Percentiles rank a stretch among this genome's conserved stretches.
Conservation (phyloP, 2,329 filamentous ascomycete species). For the Ophiosphaerella herpotricha region DNA sequence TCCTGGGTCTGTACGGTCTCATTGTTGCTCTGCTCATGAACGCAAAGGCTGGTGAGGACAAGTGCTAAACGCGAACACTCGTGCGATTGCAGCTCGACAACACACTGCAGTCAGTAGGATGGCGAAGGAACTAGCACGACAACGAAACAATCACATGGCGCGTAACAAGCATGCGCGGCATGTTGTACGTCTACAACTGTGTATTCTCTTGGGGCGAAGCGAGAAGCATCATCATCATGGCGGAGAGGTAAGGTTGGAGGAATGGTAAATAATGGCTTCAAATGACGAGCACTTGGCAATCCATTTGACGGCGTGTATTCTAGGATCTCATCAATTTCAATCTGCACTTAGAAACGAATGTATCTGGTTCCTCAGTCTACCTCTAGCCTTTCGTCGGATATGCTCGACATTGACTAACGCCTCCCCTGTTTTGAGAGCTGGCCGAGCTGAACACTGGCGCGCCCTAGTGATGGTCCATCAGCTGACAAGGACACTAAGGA, state of each 20-base stretch:
- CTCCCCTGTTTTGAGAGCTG: too few species aligned
- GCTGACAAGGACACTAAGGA: too few species aligned
- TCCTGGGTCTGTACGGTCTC: slow-evolving; percentile 97
- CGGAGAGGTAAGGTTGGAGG: slow-evolving; percentile 6
- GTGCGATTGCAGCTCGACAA: slow-evolving; percentile 39
- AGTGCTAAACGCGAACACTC: slow-evolving; percentile 18
- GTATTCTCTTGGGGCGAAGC: slow-evolving; percentile 33
- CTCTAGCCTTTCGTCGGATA: background rate
- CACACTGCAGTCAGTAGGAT: slow-evolving; percentile 28
- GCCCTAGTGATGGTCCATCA: too few species aligned
- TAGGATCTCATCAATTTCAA: slow-evolving; percentile 37
- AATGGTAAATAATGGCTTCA: slow-evolving; percentile 41
- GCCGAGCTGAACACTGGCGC: too few species aligned
- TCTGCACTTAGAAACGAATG: slow-evolving; percentile 41
- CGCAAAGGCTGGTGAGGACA: slow-evolving; percentile 68
- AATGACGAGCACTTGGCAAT: slow-evolving; percentile 36
- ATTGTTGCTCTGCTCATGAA: slow-evolving; percentile 99
- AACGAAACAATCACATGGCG: slow-evolving; percentile 30
- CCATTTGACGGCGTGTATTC: slow-evolving; percentile 44
- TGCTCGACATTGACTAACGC: too few species aligned
- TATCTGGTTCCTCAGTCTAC: slow-evolving; percentile 24
- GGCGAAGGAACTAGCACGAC: slow-evolving; percentile 28
- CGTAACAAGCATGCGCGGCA: slow-evolving; percentile 27
- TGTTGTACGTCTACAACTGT: slow-evolving; percentile 45
- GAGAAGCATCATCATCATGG: slow-evolving; percentile 2